Evolutionary conservation across 2,329 filamentous ascomycete genomes (phyloP), one percentile per base, ranked within the genome.

Genomic region (Sordariomycetes sp.): DNA sequence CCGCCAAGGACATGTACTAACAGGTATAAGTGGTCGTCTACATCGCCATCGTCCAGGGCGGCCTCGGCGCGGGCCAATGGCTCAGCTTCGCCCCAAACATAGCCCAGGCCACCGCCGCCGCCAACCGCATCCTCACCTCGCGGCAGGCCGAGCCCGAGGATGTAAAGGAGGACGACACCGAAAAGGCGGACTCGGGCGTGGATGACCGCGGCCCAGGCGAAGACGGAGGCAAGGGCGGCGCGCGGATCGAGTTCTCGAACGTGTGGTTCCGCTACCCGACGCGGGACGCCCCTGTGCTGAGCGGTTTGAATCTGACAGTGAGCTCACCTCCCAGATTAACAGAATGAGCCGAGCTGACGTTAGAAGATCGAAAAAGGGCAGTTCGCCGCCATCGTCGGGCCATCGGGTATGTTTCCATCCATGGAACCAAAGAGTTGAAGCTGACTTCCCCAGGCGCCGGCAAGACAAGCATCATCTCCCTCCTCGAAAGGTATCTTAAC

Each of bases 81-180:
- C 82, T 90, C 61, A 81, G 81, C 50, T 87, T 88, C 62, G 82
- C 82, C 0, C 82, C 85, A 7, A 88, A 86, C 61, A 79, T 79
- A 0, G 82, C 82, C 1, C 80, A 85, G 67, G 81, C 79, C 4
- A 74, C 78, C 0, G 80, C 76, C 0, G 82, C 82, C 0, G 77
- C 82, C 5, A 85, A 84, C 65, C 76, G 82, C 18, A 85, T 86
- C 60, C 56, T 54, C 14, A 25, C 37, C 34, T 50, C 24, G 22
- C 54, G 48, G 18, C n/a, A 55, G 1, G 25, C 1, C 10, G n/a
- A 46, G 7, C 55, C 5, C 40, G 55, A 11, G 24, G 22, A 20
- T 20, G 25, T 10, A 1, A 18, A 48, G 22, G 22, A 24, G 11
- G 18, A 28, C 25, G 52, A 53, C 32, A 32, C 20, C 24, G 55